Evolutionary conservation across 2,329 filamentous ascomycete genomes (phyloP).

Genomic region (Cladosporium sp.): DNA sequence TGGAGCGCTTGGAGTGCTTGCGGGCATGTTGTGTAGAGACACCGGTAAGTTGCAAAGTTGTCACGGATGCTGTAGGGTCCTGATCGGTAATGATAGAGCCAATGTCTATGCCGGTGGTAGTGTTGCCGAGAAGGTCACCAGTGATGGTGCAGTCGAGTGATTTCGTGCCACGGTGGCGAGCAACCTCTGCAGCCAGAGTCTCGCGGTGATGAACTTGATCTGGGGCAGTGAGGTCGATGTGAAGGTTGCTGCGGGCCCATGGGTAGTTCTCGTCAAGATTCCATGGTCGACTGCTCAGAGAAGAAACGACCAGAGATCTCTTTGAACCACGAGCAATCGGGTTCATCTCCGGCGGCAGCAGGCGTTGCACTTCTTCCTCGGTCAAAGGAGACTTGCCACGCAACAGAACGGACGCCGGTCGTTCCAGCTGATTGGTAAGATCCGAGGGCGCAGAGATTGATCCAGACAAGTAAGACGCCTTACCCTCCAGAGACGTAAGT

Average conservation of each 20-base stretch:
- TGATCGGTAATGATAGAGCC: conserved; percentile 25
- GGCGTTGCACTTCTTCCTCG: conserved; percentile 27
- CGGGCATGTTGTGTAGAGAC: conserved; percentile 22
- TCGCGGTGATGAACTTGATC: conserved; percentile 28
- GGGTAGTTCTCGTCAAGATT: conserved; percentile 45
- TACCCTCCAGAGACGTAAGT: conserved; percentile 20
- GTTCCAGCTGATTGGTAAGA: conserved; percentile 21
- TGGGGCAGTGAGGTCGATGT: conserved; percentile 37
- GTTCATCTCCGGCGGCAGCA: conserved; percentile 31
- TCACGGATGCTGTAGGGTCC: conserved; percentile 25
- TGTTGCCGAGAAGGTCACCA: conserved; percentile 17
- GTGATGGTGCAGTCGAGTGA: conserved; percentile 23
- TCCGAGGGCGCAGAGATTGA: conserved; percentile 30
- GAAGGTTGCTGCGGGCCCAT: conserved; percentile 36
- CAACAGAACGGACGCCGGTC: conserved; percentile 27
- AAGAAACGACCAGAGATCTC: conserved; percentile 30
- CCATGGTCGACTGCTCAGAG: conserved; percentile 41
- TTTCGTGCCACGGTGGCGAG: conserved; percentile 24
- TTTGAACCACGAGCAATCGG: conserved; percentile 28
- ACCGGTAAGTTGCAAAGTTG: conserved; percentile 29
- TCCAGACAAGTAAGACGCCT: conserved; percentile 27
- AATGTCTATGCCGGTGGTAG: conserved; percentile 28
- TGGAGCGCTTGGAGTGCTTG: conserved; percentile 31
- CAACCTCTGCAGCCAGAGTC: conserved; percentile 24
- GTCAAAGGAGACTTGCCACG: conserved; percentile 27